A percentile compares a stretch with the other conserved stretches of the same genome.
Evolutionary conservation across 2,329 filamentous ascomycete genomes (phyloP).

Genomic region (Purpureocillium takamizusanense): DNA sequence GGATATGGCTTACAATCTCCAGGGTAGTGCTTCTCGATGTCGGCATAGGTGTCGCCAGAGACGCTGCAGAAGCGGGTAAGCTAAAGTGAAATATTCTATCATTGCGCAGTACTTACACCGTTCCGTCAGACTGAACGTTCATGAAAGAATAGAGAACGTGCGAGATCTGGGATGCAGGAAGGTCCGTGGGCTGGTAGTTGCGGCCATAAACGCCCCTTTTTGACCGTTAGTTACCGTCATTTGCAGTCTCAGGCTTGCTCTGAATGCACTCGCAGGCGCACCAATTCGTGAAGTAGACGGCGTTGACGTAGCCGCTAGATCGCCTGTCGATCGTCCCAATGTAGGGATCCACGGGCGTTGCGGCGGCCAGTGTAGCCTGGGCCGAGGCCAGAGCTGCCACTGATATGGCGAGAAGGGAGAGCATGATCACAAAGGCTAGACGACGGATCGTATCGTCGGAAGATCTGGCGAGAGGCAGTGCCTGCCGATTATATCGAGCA

Average conservation of each 20-base stretch:
- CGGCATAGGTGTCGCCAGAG: constrained; percentile 60
- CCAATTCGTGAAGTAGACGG: constrained; percentile 42
- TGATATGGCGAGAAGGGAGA: constrained; percentile 13
- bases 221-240: too few relatives aligned
- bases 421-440: constrained; percentile 17
- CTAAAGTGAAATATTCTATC: neutral
- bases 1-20: constrained; percentile 43
- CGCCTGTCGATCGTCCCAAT: constrained; percentile 10
- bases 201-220: constrained; percentile 64
- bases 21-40: constrained; percentile 63
- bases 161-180: constrained; percentile 61
- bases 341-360: constrained; percentile 9
- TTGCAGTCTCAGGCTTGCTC: too few relatives aligned
- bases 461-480: too few relatives aligned
- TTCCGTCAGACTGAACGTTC: constrained; percentile 61
- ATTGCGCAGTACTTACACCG: constrained; percentile 49
- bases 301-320: constrained; percentile 20
- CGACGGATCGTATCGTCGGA: too few relatives aligned
- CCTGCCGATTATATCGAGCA: too few relatives aligned
- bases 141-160: constrained; percentile 78
- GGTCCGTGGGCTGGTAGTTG: constrained; percentile 61
- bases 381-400: constrained; percentile 17
- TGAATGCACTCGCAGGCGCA: too few relatives aligned
- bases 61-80: constrained; percentile 26
- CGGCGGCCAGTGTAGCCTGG: constrained; percentile 12